phyloP scores from a whole-genome alignment of 192 early-diverging fungal genomes.

The Podila clonocystis region DNA sequence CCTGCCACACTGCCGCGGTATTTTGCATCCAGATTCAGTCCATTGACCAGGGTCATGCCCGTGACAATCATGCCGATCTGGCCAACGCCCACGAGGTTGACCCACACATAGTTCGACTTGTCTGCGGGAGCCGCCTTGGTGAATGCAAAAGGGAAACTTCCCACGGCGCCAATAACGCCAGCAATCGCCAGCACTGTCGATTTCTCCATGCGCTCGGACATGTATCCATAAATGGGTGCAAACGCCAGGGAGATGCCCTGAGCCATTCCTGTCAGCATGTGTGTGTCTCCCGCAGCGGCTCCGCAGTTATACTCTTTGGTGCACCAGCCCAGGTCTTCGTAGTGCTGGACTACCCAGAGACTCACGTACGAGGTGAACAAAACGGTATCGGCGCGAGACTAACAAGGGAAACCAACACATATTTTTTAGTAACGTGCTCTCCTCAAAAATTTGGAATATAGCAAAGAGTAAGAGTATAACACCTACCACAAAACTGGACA shows the following conservation, averaged over 20 bases:
- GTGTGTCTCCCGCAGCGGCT: constrained; percentile 37
- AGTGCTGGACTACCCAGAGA: constrained; percentile 70
- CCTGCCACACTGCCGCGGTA: constrained; percentile 73
- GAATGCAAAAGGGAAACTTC: constrained; percentile 64
- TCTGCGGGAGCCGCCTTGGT: constrained; percentile 53
- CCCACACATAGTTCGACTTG: constrained; percentile 51
- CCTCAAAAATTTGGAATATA: too few species aligned
- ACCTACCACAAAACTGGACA: constrained; percentile 69
- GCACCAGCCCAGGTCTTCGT: constrained; percentile 67
- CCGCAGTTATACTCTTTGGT: constrained; percentile 18
- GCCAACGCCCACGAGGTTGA: constrained; percentile 62
- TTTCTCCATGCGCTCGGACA: constrained; percentile 47
- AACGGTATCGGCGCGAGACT: constrained; percentile 74
- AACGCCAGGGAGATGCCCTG: constrained; percentile 72
- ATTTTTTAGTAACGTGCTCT: too few species aligned
- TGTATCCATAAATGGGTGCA: constrained; percentile 68
- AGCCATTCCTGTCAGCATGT: constrained; percentile 60
- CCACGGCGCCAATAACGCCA: constrained; percentile 57
- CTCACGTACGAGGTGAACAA: constrained; percentile 75
- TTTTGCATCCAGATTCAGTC: constrained; percentile 52
- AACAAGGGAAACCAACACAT: not conserved
- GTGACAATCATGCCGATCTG: constrained; percentile 74
- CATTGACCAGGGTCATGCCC: constrained; percentile 70
- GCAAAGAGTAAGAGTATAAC: not conserved
- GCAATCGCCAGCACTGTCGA: constrained; percentile 50